These are phyloP conservation scores for Urochloa ruziziensis DNA, from an alignment of 176 grass and related monocot species.

Conservation along the genomic window DNA sequence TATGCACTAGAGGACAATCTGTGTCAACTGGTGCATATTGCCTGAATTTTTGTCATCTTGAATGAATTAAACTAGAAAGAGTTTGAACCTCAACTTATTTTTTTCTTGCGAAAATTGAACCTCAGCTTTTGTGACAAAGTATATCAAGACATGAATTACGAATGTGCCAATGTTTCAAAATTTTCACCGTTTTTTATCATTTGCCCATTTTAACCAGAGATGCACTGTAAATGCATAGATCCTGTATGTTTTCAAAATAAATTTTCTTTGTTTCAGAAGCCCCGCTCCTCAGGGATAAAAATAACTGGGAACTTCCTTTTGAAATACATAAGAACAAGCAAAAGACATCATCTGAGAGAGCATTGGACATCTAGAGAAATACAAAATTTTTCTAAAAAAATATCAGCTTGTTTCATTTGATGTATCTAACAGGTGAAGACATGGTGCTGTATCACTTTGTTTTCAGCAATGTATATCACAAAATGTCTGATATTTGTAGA, in stretches of 20 bases:
- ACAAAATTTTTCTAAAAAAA: not conserved
- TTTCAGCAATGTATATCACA: not conserved
- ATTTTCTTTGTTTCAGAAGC: constrained; percentile 23
- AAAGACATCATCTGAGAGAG: not conserved
- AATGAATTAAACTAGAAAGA: too few species aligned
- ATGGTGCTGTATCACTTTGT: not conserved
- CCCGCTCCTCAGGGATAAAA: not conserved
- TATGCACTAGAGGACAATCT: too few species aligned
- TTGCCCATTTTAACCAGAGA: not conserved
- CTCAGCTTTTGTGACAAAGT: too few species aligned
- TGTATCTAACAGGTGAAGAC: constrained; percentile 22
- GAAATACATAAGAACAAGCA: not conserved
- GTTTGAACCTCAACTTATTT: too few species aligned
- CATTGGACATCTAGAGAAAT: not conserved
- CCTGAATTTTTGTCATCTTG: too few species aligned
- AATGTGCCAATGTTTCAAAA: too few species aligned
- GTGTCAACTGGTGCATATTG: too few species aligned
- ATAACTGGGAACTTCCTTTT: not conserved
- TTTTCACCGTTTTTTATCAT: not conserved
- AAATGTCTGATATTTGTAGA: not conserved
- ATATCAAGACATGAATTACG: too few species aligned
- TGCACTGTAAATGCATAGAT: not conserved
- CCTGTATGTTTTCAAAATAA: not conserved
- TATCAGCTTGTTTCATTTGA: not conserved
- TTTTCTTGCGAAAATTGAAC: too few species aligned